phyloP scores from a whole-genome alignment of 306 rosid genomes.

The barrel medic (Medicago truncatula) region DNA sequence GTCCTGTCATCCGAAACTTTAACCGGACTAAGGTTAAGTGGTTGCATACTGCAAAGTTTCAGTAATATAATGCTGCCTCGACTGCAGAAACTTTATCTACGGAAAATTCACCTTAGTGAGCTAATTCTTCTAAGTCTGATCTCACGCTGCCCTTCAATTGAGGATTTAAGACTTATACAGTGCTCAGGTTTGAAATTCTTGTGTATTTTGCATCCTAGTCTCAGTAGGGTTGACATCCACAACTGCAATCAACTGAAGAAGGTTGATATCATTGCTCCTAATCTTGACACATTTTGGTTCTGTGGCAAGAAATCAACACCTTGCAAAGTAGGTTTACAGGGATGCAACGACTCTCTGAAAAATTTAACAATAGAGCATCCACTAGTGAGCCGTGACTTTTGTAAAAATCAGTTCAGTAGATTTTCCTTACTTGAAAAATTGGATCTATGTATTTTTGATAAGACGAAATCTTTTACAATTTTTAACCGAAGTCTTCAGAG shows the following conservation, averaged over 20 bases:
- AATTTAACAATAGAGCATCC: slow-evolving; percentile 57
- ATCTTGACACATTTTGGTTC: slow-evolving; percentile 68
- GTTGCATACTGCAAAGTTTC: slow-evolving; percentile 40
- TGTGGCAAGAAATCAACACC: slow-evolving; percentile 40
- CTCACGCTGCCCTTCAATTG: slow-evolving; percentile 51
- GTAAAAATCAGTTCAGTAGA: slow-evolving; percentile 29
- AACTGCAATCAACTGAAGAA: slow-evolving; percentile 42
- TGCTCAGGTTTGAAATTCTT: slow-evolving; percentile 52
- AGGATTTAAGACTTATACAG: slow-evolving; percentile 59
- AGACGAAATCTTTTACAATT: slow-evolving; percentile 28
- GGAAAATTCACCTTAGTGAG: slow-evolving; percentile 23
- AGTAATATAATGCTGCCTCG: slow-evolving; percentile 38
- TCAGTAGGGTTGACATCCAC: slow-evolving; percentile 52
- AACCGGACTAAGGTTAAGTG: slow-evolving; percentile 44
- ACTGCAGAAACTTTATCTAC: slow-evolving; percentile 49
- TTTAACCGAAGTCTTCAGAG: slow-evolving; percentile 37
- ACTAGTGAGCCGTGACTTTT: slow-evolving; percentile 49
- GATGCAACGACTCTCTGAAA: slow-evolving; percentile 54
- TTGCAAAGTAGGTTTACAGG: slow-evolving; percentile 52
- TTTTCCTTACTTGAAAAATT: slow-evolving; percentile 52
- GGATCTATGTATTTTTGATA: slow-evolving; percentile 39
- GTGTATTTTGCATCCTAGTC: slow-evolving; percentile 31
- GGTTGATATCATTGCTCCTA: slow-evolving; percentile 50
- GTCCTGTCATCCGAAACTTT: slow-evolving; percentile 35
- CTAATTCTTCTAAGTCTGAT: slow-evolving; percentile 40